Conservation (phyloP, 2,329 filamentous ascomycete genomes). For the Pestalotiopsis sp. region DNA sequence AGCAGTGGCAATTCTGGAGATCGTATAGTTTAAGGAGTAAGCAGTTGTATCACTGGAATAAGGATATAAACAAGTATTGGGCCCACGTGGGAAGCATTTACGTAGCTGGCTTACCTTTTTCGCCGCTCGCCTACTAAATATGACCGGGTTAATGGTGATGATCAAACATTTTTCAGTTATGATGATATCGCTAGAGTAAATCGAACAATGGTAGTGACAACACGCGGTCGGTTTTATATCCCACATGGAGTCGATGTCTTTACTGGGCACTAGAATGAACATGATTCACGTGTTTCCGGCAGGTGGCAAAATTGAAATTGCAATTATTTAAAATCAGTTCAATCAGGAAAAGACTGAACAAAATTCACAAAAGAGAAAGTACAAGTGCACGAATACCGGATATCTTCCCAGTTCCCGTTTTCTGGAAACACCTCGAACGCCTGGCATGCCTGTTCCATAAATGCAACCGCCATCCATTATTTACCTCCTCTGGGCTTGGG, state of each 20-base stretch:
- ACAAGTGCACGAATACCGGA: constrained; percentile 1
- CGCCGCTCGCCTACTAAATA: too few relatives aligned
- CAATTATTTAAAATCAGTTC: too few relatives aligned
- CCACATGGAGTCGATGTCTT: too few relatives aligned
- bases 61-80: not conserved
- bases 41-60: not conserved
- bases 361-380: not conserved
- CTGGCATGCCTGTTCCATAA: not conserved
- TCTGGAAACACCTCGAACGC: not conserved
- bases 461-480: not conserved
- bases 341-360: not conserved
- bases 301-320: too few relatives aligned
- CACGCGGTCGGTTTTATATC: too few relatives aligned
- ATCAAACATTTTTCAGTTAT: too few relatives aligned
- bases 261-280: too few relatives aligned
- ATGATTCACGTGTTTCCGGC: too few relatives aligned
- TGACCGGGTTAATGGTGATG: too few relatives aligned
- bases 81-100: not conserved
- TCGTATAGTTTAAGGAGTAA: not conserved
- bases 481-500: not conserved
- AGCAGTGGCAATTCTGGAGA: not conserved
- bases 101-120: too few relatives aligned
- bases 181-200: too few relatives aligned
- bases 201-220: too few relatives aligned
- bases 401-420: not conserved